phyloP scores from a whole-genome alignment of 2,329 filamentous ascomycete species.

The Macrophomina tecta region DNA sequence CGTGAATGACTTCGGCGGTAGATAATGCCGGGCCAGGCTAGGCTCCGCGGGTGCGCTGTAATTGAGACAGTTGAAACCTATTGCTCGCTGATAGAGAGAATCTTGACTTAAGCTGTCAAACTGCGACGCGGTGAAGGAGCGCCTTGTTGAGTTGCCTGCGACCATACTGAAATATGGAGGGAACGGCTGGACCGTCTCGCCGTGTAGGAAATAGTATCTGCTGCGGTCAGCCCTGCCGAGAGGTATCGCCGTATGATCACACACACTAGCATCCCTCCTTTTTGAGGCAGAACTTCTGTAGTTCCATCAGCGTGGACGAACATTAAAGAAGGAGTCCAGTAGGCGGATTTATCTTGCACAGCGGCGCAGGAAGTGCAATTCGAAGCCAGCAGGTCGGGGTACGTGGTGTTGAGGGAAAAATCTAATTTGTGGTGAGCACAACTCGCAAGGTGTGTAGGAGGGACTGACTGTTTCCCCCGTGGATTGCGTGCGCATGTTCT shows the following conservation, averaged over 20 bases:
- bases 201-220: slow-evolving; percentile 79
- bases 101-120: slow-evolving; percentile 73
- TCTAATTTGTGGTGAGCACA: slow-evolving; percentile 18
- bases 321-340: slow-evolving; percentile 73
- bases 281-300: slow-evolving; percentile 68
- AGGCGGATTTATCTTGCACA: slow-evolving; percentile 71
- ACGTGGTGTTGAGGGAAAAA: slow-evolving; percentile 68
- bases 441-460: background rate
- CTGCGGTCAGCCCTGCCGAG: slow-evolving; percentile 52
- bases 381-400: slow-evolving; percentile 65
- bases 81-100: slow-evolving; percentile 75
- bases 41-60: slow-evolving; percentile 71
- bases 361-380: slow-evolving; percentile 73
- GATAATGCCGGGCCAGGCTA: slow-evolving; percentile 78
- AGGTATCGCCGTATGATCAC: background rate
- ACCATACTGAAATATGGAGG: slow-evolving; percentile 75
- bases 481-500: slow-evolving; percentile 68
- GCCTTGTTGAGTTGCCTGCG: slow-evolving; percentile 66
- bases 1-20: slow-evolving; percentile 80
- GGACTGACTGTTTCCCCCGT: slow-evolving; percentile 64
- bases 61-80: slow-evolving; percentile 95
- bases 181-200: slow-evolving; percentile 73
- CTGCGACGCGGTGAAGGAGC: slow-evolving; percentile 62
- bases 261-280: slow-evolving; percentile 49
- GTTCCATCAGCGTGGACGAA: slow-evolving; percentile 66